A percentile compares a stretch with the other conserved stretches of the same genome.
These are phyloP conservation scores for Epichloe aotearoae DNA, from an alignment of 2,329 filamentous ascomycete genomes.

Conservation along the genomic window DNA sequence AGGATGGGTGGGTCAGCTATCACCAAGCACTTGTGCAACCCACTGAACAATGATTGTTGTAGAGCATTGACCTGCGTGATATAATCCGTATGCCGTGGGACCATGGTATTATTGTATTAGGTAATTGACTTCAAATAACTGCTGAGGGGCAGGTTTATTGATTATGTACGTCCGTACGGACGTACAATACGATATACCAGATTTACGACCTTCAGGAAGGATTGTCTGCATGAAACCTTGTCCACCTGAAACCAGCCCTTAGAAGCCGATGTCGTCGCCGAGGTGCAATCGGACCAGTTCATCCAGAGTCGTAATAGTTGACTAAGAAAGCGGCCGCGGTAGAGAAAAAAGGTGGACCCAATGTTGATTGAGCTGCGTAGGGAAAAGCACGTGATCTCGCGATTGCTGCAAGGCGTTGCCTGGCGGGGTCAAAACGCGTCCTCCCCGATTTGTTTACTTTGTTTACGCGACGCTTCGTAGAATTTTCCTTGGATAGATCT, in stretches of 20 bases:
- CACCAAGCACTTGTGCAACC: too few relatives aligned
- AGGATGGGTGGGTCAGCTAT: too few relatives aligned
- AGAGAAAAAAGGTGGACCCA: not conserved
- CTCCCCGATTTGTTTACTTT: constrained; percentile 12
- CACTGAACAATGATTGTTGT: too few relatives aligned
- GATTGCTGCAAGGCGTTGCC: constrained; percentile 6
- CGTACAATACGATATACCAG: not conserved
- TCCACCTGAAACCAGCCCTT: not conserved
- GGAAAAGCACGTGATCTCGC: constrained; percentile 10
- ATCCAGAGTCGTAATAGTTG: not conserved
- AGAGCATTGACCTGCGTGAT: too few relatives aligned
- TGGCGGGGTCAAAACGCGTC: constrained; percentile 9
- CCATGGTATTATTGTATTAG: too few relatives aligned
- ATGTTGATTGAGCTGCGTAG: not conserved
- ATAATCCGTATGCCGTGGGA: too few relatives aligned
- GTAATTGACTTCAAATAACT: too few relatives aligned
- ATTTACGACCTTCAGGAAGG: not conserved
- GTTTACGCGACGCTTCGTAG: not conserved
- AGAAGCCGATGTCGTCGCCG: not conserved
- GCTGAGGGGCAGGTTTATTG: not conserved
- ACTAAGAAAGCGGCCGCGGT: not conserved
- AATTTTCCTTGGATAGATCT: not conserved
- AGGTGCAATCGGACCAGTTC: not conserved
- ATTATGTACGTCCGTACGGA: not conserved
- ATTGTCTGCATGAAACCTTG: not conserved